Conservation (phyloP, 2,329 filamentous ascomycete genomes). For the Xylariaceae sp. region DNA sequence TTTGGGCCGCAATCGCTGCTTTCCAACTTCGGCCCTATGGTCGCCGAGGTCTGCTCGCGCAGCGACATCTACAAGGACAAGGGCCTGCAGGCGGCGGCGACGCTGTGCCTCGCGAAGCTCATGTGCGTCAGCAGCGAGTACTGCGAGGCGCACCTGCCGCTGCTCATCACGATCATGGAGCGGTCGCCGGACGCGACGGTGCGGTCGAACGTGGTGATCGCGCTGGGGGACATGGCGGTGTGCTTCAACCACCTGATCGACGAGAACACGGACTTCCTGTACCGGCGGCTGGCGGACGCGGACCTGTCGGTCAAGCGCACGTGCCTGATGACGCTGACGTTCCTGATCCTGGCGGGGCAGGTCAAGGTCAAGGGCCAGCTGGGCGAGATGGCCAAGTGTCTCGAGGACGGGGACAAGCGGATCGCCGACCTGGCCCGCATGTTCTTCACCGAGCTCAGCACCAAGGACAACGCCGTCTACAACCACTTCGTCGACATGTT, state of each 20-base stretch:
- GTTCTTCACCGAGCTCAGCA: slow-evolving; percentile 98
- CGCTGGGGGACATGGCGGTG: slow-evolving; percentile 97
- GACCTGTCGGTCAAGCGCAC: slow-evolving; percentile 93
- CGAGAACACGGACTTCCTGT: slow-evolving; percentile 98
- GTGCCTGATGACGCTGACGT: slow-evolving; percentile 97
- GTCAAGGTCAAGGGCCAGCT: slow-evolving; percentile 99
- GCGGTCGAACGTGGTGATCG: slow-evolving; percentile 93
- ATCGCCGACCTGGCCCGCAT: slow-evolving; percentile 93
- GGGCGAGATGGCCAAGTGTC: slow-evolving; percentile 98
- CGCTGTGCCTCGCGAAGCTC: slow-evolving; percentile 91
- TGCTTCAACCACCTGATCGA: slow-evolving; percentile 99
- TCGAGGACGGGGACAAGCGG: slow-evolving; percentile 93
- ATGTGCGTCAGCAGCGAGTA: slow-evolving; percentile 99
- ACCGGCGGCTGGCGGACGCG: slow-evolving; percentile 85
- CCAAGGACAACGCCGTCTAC: slow-evolving; percentile 98
- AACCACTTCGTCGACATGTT: slow-evolving; percentile 99
- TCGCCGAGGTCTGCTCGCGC: slow-evolving; percentile 91
- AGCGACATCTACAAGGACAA: slow-evolving; percentile 91
- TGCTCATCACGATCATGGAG: slow-evolving; percentile 98
- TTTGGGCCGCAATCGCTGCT: slow-evolving; percentile 80
- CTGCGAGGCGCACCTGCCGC: slow-evolving; percentile 87
- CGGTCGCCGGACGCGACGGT: slow-evolving; percentile 90
- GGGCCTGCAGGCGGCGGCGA: slow-evolving; percentile 89
- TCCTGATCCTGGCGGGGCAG: slow-evolving; percentile 93
- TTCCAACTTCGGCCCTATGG: slow-evolving; percentile 87